Evolutionary conservation across 805 yeast genomes (phyloP).

Genomic region (Cyberlindnera mycetangii): DNA sequence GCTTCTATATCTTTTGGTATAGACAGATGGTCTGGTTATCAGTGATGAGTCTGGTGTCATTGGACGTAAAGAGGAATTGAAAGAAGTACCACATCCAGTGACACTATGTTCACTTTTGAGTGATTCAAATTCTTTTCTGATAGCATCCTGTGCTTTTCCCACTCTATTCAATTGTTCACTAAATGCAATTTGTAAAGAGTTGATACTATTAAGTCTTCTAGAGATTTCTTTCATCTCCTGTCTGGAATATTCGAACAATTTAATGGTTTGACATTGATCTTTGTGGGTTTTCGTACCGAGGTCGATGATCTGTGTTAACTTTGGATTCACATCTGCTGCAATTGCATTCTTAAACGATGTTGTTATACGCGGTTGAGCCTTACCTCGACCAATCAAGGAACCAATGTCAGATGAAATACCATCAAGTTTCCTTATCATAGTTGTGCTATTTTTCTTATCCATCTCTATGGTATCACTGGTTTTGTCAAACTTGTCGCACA

Average conservation of each 20-base stretch:
- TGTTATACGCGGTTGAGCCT: not conserved
- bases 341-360: not conserved
- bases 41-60: slow-evolving; percentile 2
- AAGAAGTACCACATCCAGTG: too few species aligned
- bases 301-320: not conserved
- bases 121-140: not conserved
- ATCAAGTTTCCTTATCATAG: not conserved
- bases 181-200: not conserved
- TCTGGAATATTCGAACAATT: not conserved
- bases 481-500: not conserved
- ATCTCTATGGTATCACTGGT: too few species aligned
- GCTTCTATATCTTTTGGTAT: slow-evolving; percentile 1
- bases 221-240: not conserved
- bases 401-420: not conserved
- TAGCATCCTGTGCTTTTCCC: not conserved
- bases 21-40: not conserved
- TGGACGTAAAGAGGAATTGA: not conserved
- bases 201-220: not conserved
- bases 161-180: not conserved
- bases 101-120: too few species aligned
- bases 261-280: not conserved
- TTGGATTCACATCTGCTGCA: not conserved
- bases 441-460: not conserved
- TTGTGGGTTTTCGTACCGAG: not conserved
- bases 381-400: not conserved